A percentile compares a stretch with the other conserved stretches of the same genome.
Evolutionary conservation across 345 rosid genomes (phyloP).

Genomic region (Capsella bursapastoris): DNA sequence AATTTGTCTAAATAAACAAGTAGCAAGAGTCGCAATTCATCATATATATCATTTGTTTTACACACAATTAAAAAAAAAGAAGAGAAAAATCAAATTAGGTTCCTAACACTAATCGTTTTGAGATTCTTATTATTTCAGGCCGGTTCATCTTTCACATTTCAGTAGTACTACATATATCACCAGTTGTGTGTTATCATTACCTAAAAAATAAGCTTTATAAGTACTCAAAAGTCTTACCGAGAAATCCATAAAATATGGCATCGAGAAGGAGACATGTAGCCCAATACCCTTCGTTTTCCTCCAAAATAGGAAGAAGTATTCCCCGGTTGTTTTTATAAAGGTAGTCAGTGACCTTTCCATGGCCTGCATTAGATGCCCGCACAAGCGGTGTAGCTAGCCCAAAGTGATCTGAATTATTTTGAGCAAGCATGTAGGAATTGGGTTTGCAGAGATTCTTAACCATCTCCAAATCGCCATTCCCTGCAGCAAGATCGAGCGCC

Average conservation of each 20-base stretch:
- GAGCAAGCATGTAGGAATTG: neutral
- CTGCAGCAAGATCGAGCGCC: neutral
- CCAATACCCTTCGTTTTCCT: neutral
- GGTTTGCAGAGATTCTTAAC: accelerated
- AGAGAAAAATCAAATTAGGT: neutral
- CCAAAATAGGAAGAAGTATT: neutral
- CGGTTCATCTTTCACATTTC: neutral
- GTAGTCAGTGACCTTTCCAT: slow-evolving; percentile 5
- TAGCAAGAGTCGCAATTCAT: no score
- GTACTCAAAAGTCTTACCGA: slow-evolving; percentile 2
- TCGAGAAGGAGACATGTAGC: slow-evolving; percentile 17
- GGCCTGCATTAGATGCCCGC: slow-evolving; percentile 30
- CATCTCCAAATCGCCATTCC: neutral
- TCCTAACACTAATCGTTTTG: neutral
- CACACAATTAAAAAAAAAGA: no score
- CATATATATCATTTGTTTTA: no score
- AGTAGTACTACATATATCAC: neutral
- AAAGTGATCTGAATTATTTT: accelerated
- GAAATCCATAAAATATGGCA: slow-evolving; percentile 24
- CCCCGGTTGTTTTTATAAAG: neutral
- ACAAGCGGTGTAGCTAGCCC: slow-evolving; percentile 10
- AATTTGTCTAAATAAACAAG: no score
- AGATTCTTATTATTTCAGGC: neutral
- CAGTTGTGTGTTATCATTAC: neutral
- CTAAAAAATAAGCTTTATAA: neutral